Conservation (phyloP, 768 basidiomycete species). For the Dioszegia crocea region DNA sequence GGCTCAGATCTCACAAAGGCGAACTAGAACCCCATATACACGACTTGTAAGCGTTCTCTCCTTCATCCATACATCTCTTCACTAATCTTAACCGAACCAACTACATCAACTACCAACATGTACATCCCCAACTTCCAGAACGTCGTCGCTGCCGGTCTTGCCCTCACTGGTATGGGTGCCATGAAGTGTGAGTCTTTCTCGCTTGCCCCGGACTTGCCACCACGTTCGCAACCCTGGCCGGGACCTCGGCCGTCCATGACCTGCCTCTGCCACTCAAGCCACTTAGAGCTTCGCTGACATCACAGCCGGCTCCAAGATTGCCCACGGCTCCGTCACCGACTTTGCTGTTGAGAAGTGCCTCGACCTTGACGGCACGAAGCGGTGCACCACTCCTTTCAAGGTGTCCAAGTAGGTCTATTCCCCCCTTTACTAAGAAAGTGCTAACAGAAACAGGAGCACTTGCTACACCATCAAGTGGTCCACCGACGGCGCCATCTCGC, state of each 20-base stretch:
- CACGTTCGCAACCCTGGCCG: background rate
- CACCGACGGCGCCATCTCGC: constrained; percentile 41
- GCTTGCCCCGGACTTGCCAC: background rate
- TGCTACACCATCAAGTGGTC: constrained; percentile 46
- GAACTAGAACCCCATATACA: too few relatives aligned
- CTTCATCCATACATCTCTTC: background rate
- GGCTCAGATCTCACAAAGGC: background rate
- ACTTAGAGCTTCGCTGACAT: background rate
- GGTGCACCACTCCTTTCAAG: constrained; percentile 46
- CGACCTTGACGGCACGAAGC: constrained; percentile 33
- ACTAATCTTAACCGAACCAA: background rate
- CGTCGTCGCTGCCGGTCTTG: constrained; percentile 39
- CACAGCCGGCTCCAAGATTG: constrained; percentile 30
- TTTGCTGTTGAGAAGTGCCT: constrained; percentile 43
- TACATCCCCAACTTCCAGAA: constrained; percentile 41
- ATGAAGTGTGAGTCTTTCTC: constrained; percentile 30
- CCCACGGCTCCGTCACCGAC: constrained; percentile 39
- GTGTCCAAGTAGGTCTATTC: constrained; percentile 22
- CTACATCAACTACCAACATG: constrained; percentile 22
- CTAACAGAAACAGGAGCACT: constrained; percentile 6
- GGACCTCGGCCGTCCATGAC: background rate
- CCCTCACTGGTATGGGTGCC: constrained; percentile 22
- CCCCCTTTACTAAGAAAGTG: background rate
- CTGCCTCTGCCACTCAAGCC: background rate
- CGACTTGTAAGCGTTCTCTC: constrained; percentile 1